Percentiles rank a stretch among this genome's conserved stretches.
Evolutionary conservation across 208 protist species (phyloP).

Genomic region (Willaertia magna): DNA sequence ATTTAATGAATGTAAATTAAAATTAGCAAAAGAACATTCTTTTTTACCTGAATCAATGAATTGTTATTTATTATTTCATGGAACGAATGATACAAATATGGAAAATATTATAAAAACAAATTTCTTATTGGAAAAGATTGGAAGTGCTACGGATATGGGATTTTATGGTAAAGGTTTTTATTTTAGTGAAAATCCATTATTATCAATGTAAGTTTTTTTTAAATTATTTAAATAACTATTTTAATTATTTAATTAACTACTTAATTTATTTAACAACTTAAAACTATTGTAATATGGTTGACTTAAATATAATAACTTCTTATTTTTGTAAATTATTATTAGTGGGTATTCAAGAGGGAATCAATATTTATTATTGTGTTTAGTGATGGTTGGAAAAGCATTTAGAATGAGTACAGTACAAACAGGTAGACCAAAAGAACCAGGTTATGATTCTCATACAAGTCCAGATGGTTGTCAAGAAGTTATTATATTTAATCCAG

Average conservation of each 20-base stretch:
- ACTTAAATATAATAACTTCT: no score
- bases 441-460: neutral
- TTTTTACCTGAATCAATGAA: conserved; percentile 1
- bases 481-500: conserved; percentile 8
- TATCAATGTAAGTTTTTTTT: neutral
- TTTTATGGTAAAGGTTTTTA: conserved; percentile 7
- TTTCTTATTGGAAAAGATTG: neutral
- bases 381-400: conserved; percentile 5
- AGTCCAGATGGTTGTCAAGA: neutral
- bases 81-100: neutral
- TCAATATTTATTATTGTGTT: neutral
- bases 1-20: neutral
- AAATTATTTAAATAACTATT: no score
- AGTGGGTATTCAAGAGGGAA: neutral
- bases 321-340: no score
- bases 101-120: conserved; percentile 7
- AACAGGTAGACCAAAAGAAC: neutral
- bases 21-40: neutral
- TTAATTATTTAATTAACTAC: no score
- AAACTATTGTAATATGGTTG: no score
- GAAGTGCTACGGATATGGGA: neutral
- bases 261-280: no score
- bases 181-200: neutral
- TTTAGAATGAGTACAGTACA: neutral
- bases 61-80: neutral